Base-by-base conservation (phyloP, 2,329 filamentous ascomycete genomes). In the Colletotrichum scovillei region DNA sequence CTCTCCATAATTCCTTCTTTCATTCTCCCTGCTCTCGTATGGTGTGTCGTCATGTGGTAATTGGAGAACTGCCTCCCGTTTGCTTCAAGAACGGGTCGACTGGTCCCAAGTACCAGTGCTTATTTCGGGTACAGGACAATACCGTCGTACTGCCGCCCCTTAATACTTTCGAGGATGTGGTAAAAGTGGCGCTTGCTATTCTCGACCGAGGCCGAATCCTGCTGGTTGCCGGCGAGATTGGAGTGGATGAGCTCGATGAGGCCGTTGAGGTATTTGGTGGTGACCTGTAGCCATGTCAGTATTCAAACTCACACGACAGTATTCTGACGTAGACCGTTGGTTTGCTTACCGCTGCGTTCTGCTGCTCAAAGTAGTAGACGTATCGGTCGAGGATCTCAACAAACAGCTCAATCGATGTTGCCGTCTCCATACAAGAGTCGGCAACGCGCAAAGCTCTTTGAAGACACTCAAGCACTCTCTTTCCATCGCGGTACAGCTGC, bases 341-440 rank as follows among this genome's bases (percentile, higher is more conserved):
- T 28, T 28, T 28, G 26, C 88, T 80, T 81, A 90, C 97, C 76
- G 95, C 95, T 85, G 99, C 97, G 83, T 99, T 99, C 81, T 98
- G 95, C 83, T 99, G 96, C 83, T 99, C 97, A 85, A 98, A 99
- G 86, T 98, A 99, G 84, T 99, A 99, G 66, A 98, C 95, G 81
- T 99, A 99, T 83, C 97, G 92, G 83, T 99, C 98, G 69, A 99
- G 86, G 75, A 99, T 99, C 85, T 99, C 97, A 70, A 99, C 96
- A 84, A 99, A 99, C 62, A 99, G 89, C 84, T 99, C 97, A 59
- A 99, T 97, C 3, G 95, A 98, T 4, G 98, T 95, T 7, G 95
- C 95, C 8, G 95, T 97, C 83, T 99, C 97, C 97, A 99, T 99
- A 85, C 97, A 99, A 7, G 97, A 97, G 83, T 99, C 97, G 2